These are phyloP conservation scores for Dacryopinax spathularia DNA, from an alignment of 768 basidiomycete genomes.

Conservation along the genomic window DNA sequence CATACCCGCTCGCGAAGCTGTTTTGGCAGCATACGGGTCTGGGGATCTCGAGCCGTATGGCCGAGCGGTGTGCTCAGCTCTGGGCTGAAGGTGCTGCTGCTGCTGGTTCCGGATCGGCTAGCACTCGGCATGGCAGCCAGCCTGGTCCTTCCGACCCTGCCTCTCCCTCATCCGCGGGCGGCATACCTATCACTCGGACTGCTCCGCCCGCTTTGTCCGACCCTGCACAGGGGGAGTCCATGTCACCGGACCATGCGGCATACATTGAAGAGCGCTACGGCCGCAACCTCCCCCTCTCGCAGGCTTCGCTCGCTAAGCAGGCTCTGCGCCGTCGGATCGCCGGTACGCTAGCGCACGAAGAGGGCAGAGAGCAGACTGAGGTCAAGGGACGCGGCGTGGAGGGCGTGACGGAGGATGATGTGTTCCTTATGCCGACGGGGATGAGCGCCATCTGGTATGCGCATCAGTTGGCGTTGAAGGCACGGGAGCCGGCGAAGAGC, in stretches of 20 bases:
- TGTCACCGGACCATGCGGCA: constrained; percentile 46
- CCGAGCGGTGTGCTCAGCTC: constrained; percentile 65
- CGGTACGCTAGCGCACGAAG: constrained; percentile 60
- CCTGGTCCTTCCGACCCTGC: background rate
- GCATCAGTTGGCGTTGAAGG: constrained; percentile 51
- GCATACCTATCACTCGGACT: too few relatives aligned
- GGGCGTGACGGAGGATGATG: constrained; percentile 68
- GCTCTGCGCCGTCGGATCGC: constrained; percentile 81
- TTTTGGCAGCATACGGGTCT: constrained; percentile 95
- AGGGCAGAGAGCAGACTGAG: constrained; percentile 30
- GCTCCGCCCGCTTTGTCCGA: background rate
- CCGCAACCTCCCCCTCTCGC: constrained; percentile 63
- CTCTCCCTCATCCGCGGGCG: background rate
- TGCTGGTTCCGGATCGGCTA: too few relatives aligned
- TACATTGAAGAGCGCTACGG: constrained; percentile 95
- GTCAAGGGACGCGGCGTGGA: constrained; percentile 55
- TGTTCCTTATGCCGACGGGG: constrained; percentile 73
- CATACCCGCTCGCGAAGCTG: constrained; percentile 57
- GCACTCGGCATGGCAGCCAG: too few relatives aligned
- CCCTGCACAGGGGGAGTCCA: constrained; percentile 27
- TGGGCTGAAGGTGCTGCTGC: constrained; percentile 39
- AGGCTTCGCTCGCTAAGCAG: constrained; percentile 67
- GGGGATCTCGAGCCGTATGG: constrained; percentile 77
- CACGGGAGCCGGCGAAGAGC: constrained; percentile 54
- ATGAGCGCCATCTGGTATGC: constrained; percentile 94